Base-by-base conservation (phyloP, 768 basidiomycete species). In the Grammothele lineata region DNA sequence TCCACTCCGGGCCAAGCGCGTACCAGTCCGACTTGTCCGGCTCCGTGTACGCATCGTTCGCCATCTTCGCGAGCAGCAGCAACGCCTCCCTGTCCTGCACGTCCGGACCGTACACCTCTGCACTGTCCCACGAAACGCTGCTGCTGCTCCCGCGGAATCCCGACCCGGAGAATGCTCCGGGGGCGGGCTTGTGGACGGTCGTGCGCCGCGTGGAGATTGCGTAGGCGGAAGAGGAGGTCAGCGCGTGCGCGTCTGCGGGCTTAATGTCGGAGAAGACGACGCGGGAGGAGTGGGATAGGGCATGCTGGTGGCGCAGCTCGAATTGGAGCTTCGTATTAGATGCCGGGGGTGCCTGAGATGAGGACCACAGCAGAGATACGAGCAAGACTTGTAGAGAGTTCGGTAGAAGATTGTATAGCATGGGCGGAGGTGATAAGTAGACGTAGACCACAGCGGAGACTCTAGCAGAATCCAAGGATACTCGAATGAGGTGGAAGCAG, bases 31-130 rank as follows among this genome's bases (percentile, higher is more conserved):
- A 66, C 24, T 78, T 69, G 3, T 67, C 45, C 1, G 69, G 73
- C 14, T 72, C 63, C 3, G 67, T 66, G 61, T 97, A 97, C 2
- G 93, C 83, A 61, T 96, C 92, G 47, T 73, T 80, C 10, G 87
- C 80, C 88, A 98, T 97, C 77, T 87, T 92, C 17, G 89, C 92
- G 14, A 97, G 72, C 22, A 78, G 69, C 11, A 83, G 73, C 6
- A 97, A 64, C 1, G 90, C 86, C 56, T 83, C 76, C 26, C 87
- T 77, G 57, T 83, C 80, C 15, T 71, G 69, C 4, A 87, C 75
- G 58, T 96, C 84, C 1, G 94, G 94, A 1, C 76, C 83, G 5
- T 62, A 58, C 0, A 88, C 73, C 27, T 86, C 77, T 19, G 73
- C 72, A 37, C 80, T 75, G 12, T 80, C 68, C 92, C 93, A 95